Conservation (phyloP, 1,284 basidiomycete genomes). For the Salmacisia buchloeana region DNA sequence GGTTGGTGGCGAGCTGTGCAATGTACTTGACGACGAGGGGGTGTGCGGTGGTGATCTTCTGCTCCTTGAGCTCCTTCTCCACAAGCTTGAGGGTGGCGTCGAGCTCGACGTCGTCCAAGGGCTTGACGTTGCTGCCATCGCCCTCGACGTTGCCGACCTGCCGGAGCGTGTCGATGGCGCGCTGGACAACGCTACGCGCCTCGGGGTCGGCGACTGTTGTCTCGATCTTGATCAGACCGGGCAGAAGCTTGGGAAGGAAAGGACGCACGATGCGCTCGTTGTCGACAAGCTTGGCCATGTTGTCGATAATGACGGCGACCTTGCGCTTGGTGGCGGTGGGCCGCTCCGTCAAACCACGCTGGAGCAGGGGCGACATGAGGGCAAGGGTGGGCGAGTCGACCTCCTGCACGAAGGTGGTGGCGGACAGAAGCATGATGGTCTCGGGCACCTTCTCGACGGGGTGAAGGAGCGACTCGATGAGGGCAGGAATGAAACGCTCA, state of each 20-base stretch:
- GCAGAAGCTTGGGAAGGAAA: constrained; percentile 50
- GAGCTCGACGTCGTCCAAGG: constrained; percentile 44
- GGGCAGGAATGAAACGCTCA: constrained; percentile 69
- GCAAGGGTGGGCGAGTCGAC: constrained; percentile 98
- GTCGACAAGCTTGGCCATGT: constrained; percentile 52
- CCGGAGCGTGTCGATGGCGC: constrained; percentile 48
- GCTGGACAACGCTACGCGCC: constrained; percentile 47
- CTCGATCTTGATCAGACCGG: constrained; percentile 51
- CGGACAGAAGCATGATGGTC: constrained; percentile 90
- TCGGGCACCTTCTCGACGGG: constrained; percentile 98
- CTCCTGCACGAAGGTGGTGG: constrained; percentile 99
- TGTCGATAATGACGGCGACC: constrained; percentile 51
- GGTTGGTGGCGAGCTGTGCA: constrained; percentile 45
- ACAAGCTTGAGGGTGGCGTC: constrained; percentile 34
- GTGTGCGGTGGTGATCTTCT: constrained; percentile 31
- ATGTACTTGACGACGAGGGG: constrained; percentile 39
- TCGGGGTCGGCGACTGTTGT: constrained; percentile 49
- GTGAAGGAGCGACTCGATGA: constrained; percentile 95
- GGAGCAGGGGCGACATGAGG: constrained; percentile 94
- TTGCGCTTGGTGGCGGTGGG: constrained; percentile 51
- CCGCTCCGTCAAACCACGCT: constrained; percentile 71
- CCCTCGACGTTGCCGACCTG: constrained; percentile 46
- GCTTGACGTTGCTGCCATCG: constrained; percentile 49
- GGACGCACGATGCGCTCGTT: constrained; percentile 51
- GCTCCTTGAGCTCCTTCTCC: constrained; percentile 35